Evolutionary conservation across 345 rosid genomes (phyloP), one percentile per base, ranked within the genome.

Genomic region (Litchi chinensis): DNA sequence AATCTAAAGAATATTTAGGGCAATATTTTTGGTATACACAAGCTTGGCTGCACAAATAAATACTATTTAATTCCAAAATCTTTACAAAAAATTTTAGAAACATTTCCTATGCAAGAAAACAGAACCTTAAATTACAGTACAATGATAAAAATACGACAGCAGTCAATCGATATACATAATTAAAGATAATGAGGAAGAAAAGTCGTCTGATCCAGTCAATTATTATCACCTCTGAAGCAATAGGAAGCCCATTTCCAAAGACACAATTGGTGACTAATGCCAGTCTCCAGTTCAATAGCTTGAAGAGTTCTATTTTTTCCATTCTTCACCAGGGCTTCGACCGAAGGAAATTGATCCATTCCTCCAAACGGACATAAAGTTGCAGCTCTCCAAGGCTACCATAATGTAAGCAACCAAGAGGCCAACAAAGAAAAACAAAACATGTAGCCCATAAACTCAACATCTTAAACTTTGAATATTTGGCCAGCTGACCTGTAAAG

Each of bases 231-330:
- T 95, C 98, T 77, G 99, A 92, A 60, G 98, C 92, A 87, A 75
- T 85, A 91, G 56, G 97, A 90, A 80, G 99, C 98, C 99, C 99
- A 95, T 85, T 91, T 95, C 99, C 97, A 91, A 54, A 93, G 91
- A 60, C 85, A 89, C 90, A 89, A 88, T 75, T 95, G 99, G 83
- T 82, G 93, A 77, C 94, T 97, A 79, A 95, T 87, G 73, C 97
- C 95, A 84, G 94, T 94, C 86, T 94, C 97, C 79, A 90, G 87
- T 86, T 95, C 99, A 78, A 78, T 87, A 77, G 99, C 96, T 82
- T 94, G 99, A 74, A 94, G 90, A 71, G 84, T 89, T 82, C 91
- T 89, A 82, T 85, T 90, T 77, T 89, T 90, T 78, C 96, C 97
- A 81, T 95, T 92, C 88, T 91, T 95, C 74, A 81, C 62, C 70